A percentile compares a stretch with the other conserved stretches of the same genome.
phyloP scores from a whole-genome alignment of 306 rosid genomes.

The Quercus agrifolia region DNA sequence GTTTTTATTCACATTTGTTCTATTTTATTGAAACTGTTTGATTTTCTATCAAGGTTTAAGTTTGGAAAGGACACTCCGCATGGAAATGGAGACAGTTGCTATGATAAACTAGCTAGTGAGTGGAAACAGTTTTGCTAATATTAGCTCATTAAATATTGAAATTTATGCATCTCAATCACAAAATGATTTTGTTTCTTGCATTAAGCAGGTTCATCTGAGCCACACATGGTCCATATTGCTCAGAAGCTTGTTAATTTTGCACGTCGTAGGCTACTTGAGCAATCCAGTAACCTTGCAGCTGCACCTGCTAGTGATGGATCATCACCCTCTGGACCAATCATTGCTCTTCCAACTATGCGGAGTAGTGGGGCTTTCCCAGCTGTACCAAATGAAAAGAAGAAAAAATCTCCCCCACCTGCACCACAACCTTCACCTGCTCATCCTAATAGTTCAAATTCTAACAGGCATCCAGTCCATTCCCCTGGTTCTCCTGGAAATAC shows the following conservation, averaged over 20 bases:
- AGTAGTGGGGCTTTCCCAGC: conserved; percentile 87
- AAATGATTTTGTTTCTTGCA: conserved; percentile 14
- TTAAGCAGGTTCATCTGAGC: conserved; percentile 40
- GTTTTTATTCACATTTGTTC: conserved; percentile 16
- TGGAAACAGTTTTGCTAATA: conserved; percentile 10
- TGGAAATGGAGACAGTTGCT: conserved; percentile 25
- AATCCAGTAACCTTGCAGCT: conserved; percentile 70
- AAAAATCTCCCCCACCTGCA: conserved; percentile 27
- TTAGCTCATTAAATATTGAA: neutral
- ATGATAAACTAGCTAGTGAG: conserved; percentile 51
- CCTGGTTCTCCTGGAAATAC: conserved; percentile 11
- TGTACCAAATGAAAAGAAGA: conserved; percentile 37
- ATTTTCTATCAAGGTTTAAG: conserved; percentile 45
- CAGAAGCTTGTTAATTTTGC: conserved; percentile 21
- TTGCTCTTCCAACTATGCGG: conserved; percentile 39
- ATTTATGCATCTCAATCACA: neutral
- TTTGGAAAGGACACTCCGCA: conserved; percentile 27
- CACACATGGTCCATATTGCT: conserved; percentile 19
- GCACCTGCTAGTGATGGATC: conserved; percentile 36
- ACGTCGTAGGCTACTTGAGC: conserved; percentile 68
- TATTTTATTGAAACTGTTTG: conserved; percentile 22
- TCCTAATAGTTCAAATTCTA: conserved; percentile 7
- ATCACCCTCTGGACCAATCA: conserved; percentile 28
- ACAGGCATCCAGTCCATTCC: conserved; percentile 3
- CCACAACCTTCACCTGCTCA: conserved; percentile 19